Evolutionary conservation across 352 stramenopile genomes (phyloP), one percentile per base, ranked within the genome.

Genomic region (Thalassiosira mediterranea): DNA sequence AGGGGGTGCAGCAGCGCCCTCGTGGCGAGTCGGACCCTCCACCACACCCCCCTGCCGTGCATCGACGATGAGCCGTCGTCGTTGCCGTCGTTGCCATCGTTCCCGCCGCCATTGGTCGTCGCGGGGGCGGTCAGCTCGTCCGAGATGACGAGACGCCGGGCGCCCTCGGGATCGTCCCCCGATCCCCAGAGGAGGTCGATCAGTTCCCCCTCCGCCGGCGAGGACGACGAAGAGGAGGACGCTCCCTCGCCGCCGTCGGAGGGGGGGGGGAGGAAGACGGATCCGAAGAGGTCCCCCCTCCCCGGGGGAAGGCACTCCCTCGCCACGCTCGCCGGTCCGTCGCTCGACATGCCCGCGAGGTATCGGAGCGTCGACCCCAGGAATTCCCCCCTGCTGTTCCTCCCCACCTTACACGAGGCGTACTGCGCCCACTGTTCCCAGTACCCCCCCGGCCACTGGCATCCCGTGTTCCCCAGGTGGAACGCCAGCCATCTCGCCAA

Each of bases 381-480:
- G 49, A 79, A 78, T 26, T 82, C 72, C 17, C 81, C 79, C 19
- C 84, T 68, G 61, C 78, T 87, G 52, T 81, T 86, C 34, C 57
- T 44, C 49, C 44, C 10, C 15, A 40, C 51, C 28, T 38, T 32
- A 23, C 40, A 10, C 8, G 58, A 38, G 15, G 74, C 79, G 77
- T 88, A 85, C 10, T 75, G 69, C 53, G 84, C 71, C 82, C 82
- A 92, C 52, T 88, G 65, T 29, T 85, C 71, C 87, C 87, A 92
- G 54, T 86, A 90, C 0, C 72, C 76, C 28, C 58, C 73, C 2
- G 84, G 87, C 87, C 87, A 92, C 56, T 92, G 87, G 66, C 88
- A 90, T 37, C 87, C 79, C 5, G 87, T 91, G 69, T 92, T 91
- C 15, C 59, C 74, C 56, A 92, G 60, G 70, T 92, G 87, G 75